These are phyloP conservation scores for Amniculicola lignicola DNA, from an alignment of 495 filamentous ascomycete genomes.

Conservation along the genomic window DNA sequence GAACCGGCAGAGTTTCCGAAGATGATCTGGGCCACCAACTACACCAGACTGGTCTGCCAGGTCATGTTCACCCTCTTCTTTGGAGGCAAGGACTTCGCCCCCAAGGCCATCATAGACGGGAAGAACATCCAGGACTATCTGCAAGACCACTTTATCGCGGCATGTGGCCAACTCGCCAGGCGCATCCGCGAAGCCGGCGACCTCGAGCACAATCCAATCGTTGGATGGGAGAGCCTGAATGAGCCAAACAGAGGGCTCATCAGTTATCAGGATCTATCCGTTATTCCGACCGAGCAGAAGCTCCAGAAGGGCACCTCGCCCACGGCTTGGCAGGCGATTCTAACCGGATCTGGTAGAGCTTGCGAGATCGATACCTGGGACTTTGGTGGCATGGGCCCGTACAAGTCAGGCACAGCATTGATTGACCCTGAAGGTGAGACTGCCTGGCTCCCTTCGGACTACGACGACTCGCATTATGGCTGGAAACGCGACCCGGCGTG, in stretches of 20 bases:
- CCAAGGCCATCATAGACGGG: conserved; percentile 91
- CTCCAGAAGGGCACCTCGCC: conserved; percentile 90
- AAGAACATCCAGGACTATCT: conserved; percentile 96
- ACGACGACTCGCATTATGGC: conserved; percentile 83
- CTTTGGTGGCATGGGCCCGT: conserved; percentile 87
- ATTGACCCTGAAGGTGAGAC: conserved; percentile 84
- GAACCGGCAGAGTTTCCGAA: conserved; percentile 85
- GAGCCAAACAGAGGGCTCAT: conserved; percentile 90
- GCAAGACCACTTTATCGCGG: conserved; percentile 78
- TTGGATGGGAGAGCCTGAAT: conserved; percentile 94
- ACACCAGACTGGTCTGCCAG: conserved; percentile 78
- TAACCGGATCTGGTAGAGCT: conserved; percentile 83
- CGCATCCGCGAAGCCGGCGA: conserved; percentile 88
- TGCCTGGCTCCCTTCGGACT: conserved; percentile 75
- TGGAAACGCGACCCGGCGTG: conserved; percentile 85
- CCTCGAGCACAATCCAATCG: conserved; percentile 79
- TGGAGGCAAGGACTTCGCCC: conserved; percentile 87
- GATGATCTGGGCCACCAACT: conserved; percentile 99
- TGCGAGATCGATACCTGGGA: conserved; percentile 89
- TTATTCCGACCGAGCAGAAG: conserved; percentile 82
- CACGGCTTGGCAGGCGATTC: conserved; percentile 89
- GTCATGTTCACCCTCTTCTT: conserved; percentile 96
- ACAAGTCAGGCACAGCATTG: conserved; percentile 76
- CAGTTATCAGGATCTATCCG: conserved; percentile 77
- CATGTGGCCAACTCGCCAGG: conserved; percentile 73